A percentile compares a stretch with the other conserved stretches of the same genome.
Conservation (phyloP, 73 alveolate genomes). For the Effrenium voratum region DNA sequence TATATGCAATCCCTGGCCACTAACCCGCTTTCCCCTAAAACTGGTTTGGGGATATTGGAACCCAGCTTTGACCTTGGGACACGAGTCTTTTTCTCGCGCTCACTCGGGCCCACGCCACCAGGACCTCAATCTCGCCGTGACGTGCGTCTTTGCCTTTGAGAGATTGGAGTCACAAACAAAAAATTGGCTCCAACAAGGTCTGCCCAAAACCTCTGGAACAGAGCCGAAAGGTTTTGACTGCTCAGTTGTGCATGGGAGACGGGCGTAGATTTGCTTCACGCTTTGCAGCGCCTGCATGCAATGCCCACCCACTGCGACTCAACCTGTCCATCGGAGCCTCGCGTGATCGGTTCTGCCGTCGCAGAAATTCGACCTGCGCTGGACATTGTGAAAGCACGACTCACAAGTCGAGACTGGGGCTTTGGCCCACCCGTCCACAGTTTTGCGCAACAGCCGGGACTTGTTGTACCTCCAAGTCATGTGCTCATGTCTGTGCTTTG, state of each 20-base stretch:
- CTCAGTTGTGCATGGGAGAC: too few species aligned
- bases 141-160: conserved; percentile 63
- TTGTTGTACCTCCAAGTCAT: conserved; percentile 50
- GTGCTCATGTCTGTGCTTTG: background rate
- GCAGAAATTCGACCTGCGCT: conserved; percentile 27
- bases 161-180: too few species aligned
- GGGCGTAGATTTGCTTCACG: conserved; percentile 70
- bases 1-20: too few species aligned
- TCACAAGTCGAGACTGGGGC: background rate
- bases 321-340: background rate
- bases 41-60: too few species aligned
- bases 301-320: background rate
- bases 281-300: background rate
- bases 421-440: conserved; percentile 48
- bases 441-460: conserved; percentile 19
- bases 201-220: too few species aligned
- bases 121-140: conserved; percentile 85
- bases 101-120: conserved; percentile 40
- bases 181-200: too few species aligned
- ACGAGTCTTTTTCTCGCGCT: background rate
- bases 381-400: background rate
- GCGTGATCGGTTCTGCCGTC: conserved; percentile 45
- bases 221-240: too few species aligned
- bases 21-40: too few species aligned
- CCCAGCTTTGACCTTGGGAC: background rate